A percentile compares a stretch with the other conserved stretches of the same genome.
phyloP scores from a whole-genome alignment of 2,329 filamentous ascomycete species.

The Neofusicoccum umdonicola region DNA sequence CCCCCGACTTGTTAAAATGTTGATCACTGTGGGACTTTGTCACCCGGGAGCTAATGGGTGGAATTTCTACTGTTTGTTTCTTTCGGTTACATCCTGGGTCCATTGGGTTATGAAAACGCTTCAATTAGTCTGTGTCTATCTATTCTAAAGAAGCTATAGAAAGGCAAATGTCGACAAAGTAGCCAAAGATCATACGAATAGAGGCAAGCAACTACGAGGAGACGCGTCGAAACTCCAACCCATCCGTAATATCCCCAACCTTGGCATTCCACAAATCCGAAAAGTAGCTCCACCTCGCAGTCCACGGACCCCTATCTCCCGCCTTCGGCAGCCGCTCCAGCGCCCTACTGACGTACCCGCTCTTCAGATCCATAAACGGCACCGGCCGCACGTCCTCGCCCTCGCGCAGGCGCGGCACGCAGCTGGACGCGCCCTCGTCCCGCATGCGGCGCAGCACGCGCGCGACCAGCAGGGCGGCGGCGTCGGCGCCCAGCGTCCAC shows the following conservation, averaged over 20 bases:
- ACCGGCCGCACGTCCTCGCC: neutral
- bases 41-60: too few relatives aligned
- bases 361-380: conserved; percentile 32
- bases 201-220: too few relatives aligned
- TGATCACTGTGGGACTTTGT: too few relatives aligned
- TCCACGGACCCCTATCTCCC: conserved; percentile 45
- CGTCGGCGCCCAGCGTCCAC: conserved; percentile 64
- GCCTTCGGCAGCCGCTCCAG: conserved; percentile 46
- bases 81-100: too few relatives aligned
- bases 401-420: neutral
- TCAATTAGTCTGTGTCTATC: too few relatives aligned
- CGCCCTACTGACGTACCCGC: conserved; percentile 46
- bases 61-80: too few relatives aligned
- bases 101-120: too few relatives aligned
- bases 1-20: too few relatives aligned
- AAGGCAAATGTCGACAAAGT: too few relatives aligned
- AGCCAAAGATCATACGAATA: too few relatives aligned
- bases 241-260: conserved; percentile 41
- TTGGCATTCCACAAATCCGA: conserved; percentile 43
- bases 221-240: conserved; percentile 31
- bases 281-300: conserved; percentile 43
- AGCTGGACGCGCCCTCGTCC: neutral
- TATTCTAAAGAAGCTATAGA: too few relatives aligned
- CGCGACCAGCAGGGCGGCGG: conserved; percentile 48
- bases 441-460: conserved; percentile 53